Evolutionary conservation across 2,329 filamentous ascomycete genomes (phyloP).

Genomic region (Nothophaeocryptopus gaeumannii): DNA sequence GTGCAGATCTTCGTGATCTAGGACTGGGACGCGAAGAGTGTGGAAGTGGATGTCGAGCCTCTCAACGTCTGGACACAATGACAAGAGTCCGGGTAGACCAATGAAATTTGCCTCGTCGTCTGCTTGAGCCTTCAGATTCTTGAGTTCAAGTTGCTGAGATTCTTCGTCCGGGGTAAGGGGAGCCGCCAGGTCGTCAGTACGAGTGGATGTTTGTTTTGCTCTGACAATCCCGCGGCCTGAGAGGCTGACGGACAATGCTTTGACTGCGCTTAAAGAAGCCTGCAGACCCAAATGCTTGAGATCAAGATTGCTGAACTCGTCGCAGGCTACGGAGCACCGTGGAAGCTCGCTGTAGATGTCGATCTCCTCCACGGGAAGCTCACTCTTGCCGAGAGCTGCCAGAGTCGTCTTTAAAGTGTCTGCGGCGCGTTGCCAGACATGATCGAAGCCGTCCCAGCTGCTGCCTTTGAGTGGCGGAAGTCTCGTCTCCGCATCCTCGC

Average conservation of each 20-base stretch:
- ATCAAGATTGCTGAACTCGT: background rate
- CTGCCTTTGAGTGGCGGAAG: background rate
- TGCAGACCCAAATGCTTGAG: background rate
- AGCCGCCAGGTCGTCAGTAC: background rate
- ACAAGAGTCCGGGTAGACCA: constrained; percentile 5
- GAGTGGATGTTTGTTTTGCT: background rate
- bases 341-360: constrained; percentile 6
- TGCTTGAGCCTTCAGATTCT: constrained; percentile 7
- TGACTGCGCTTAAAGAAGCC: background rate
- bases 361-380: background rate
- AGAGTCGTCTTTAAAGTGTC: background rate
- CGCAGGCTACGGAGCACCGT: constrained; percentile 2
- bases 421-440: constrained; percentile 2
- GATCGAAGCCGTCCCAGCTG: background rate
- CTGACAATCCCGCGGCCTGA: background rate
- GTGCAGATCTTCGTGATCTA: constrained; percentile 1
- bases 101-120: constrained; percentile 9
- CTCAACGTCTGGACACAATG: constrained; percentile 8
- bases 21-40: background rate
- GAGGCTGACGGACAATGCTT: constrained; percentile 4
- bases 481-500: constrained; percentile 1
- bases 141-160: background rate
- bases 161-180: background rate
- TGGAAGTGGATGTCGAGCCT: constrained; percentile 13
- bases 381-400: background rate